These are phyloP conservation scores for Pseudogymnoascus sp. DNA, from an alignment of 2,329 filamentous ascomycete genomes.

Conservation along the genomic window DNA sequence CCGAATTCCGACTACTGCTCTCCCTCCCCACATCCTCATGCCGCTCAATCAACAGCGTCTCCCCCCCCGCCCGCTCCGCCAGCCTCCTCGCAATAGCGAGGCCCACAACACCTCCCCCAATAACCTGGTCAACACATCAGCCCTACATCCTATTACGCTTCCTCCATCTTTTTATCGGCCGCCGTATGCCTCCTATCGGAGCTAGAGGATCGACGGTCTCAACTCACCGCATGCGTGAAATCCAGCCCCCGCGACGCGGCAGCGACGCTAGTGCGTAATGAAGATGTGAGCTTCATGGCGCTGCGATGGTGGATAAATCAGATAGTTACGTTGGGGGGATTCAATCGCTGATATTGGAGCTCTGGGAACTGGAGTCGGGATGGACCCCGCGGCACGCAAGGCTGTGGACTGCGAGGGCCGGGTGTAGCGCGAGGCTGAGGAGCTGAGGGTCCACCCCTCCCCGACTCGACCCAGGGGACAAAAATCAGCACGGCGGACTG, in stretches of 20 bases:
- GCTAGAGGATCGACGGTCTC: no score
- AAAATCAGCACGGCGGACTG: not conserved
- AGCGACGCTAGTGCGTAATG: slow-evolving; percentile 11
- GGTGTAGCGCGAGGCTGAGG: not conserved
- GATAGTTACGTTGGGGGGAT: not conserved
- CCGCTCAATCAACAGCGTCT: slow-evolving; percentile 58
- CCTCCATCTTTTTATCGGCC: not conserved
- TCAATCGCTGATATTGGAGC: not conserved
- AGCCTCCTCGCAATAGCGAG: slow-evolving; percentile 57
- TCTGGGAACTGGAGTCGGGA: not conserved
- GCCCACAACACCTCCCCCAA: slow-evolving; percentile 62
- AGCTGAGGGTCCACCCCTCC: not conserved
- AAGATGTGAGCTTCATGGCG: not conserved
- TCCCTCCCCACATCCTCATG: slow-evolving; percentile 58
- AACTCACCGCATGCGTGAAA: slow-evolving; percentile 28
- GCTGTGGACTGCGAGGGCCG: not conserved
- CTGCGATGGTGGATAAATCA: not conserved
- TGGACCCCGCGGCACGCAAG: not conserved
- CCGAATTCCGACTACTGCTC: slow-evolving; percentile 63
- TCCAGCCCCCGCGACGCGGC: slow-evolving; percentile 20
- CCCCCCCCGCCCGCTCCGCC: slow-evolving; percentile 47
- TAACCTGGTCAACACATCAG: slow-evolving; percentile 19
- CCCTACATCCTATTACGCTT: not conserved
- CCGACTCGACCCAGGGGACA: not conserved
- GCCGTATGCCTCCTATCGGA: no score